Base-by-base conservation (phyloP, 73 alveolate genomes). In the Symbiodinium pilosum region DNA sequence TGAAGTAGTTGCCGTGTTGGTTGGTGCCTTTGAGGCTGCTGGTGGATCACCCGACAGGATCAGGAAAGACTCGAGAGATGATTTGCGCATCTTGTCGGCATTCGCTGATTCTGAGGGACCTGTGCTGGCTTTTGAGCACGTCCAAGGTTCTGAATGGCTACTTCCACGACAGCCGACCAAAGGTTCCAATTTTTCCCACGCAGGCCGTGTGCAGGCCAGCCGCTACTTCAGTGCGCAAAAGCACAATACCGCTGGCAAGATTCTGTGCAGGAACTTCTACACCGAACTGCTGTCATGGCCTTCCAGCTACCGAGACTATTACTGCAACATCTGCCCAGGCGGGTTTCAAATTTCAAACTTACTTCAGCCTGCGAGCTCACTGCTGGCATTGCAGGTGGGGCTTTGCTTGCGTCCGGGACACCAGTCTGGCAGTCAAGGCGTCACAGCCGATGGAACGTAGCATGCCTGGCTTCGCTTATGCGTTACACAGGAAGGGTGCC, bases 21-120 rank as follows among this genome's bases (percentile, higher is more conserved):
- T 64, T n/a, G 34, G 73, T 26, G 81, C 34, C 18, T 30, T 38
- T 47, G 41, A 81, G 97, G 54, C 44, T 91, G 69, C 97, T 91
- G 88, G 97, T 91, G 44, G 97, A 91, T 91, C 97, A 91, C 73
- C 97, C 97, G n/a, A 69, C 88, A 12, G 97, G 97, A 26, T 69
- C 97, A n/a, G 97, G 97, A 18, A 91, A 91, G 47, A 91, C 97
- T 39, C 43, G 97, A 20, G 97, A 91, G 52, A 91, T 91, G 97
- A 68, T 91, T 34, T 42, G 77, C 54, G 47, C 38, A n/a, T 30
- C 71, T 7, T 54, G 71, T n/a, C n/a, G n/a, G n/a, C n/a, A n/a
- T n/a, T n/a, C n/a, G n/a, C n/a, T n/a, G n/a, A n/a, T n/a, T n/a
- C n/a, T n/a, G n/a, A n/a, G n/a, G n/a, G 71, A 5, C 69, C 12